Base-by-base conservation (phyloP, 1,284 basidiomycete genomes). In the Veloboletus limbatus region DNA sequence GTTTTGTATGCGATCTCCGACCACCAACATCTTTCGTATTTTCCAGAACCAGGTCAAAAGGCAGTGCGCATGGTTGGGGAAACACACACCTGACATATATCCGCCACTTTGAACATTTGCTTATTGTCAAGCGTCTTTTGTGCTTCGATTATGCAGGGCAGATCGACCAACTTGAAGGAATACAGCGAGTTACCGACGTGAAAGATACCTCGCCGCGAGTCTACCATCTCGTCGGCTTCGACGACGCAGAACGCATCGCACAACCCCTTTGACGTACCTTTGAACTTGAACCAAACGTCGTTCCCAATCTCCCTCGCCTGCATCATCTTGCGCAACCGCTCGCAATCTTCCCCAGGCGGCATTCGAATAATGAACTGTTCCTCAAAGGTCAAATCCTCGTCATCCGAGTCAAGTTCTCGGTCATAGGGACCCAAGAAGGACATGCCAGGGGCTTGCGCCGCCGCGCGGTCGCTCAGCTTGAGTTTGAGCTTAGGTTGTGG, bases 231-330 rank as follows among this genome's bases (percentile, higher is more conserved):
- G 45, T 55, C 45, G 37, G 45, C 43, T 25, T 41, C 21, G 28
- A 45, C 11, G 16, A 20, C 40, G 30, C 10, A 25, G 13, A n/a
- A 49, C n/a, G 4, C 25, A 8, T 5, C 28, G 18, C 24, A 17
- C 14, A 45, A 31, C 9, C 6, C 24, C 17, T 32, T 20, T 32
- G 27, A 59, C 74, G 48, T 54, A 90, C 92, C 93, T 71, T 98
- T 94, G 68, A 99, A 98, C 71, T 97, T 98, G 78, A 99, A 95
- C 88, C 92, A 97, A 9, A 98, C 82, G 57, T 97, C 93, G 55
- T 88, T 79, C 9, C 78, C 72, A 24, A 92, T 76, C 56, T 93
- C 89, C 52, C 93, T 81, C 37, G 82, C 74, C 41, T 81, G 77
- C 10, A 96, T 83, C 76, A 91, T 83, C 70, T 91, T 91, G 59